A percentile compares a stretch with the other conserved stretches of the same genome.
Conservation (phyloP, 140 eudicot genomes). For the Oenanthe javanica region DNA sequence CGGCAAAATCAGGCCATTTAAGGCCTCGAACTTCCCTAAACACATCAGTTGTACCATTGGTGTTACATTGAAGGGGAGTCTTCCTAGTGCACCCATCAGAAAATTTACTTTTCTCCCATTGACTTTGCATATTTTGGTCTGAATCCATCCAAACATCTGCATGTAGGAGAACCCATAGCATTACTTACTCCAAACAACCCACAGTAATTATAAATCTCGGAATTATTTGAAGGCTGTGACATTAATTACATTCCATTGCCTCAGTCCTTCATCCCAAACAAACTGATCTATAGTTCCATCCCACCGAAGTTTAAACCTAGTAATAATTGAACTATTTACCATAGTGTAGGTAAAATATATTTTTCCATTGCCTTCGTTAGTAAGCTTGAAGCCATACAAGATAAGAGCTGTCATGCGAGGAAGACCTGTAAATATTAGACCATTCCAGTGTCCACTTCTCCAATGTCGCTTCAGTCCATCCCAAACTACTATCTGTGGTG, state of each 20-base stretch:
- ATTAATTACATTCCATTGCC: constrained; percentile 29
- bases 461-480: constrained; percentile 39
- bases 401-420: constrained; percentile 33
- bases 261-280: constrained; percentile 31
- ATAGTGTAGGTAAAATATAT: constrained; percentile 39
- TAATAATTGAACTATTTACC: constrained; percentile 16
- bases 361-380: constrained; percentile 18
- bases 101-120: constrained; percentile 32
- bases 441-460: constrained; percentile 75
- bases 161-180: constrained; percentile 12
- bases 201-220: constrained; percentile 47
- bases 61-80: constrained; percentile 30
- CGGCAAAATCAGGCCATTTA: constrained; percentile 56
- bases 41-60: constrained; percentile 31
- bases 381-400: constrained; percentile 41
- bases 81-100: constrained; percentile 49
- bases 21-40: constrained; percentile 27
- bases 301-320: constrained; percentile 34
- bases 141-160: constrained; percentile 57
- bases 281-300: constrained; percentile 37
- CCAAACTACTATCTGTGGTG: constrained; percentile 55
- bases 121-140: constrained; percentile 17
- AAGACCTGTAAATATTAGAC: constrained; percentile 41
- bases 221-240: constrained; percentile 32
- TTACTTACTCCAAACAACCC: constrained; percentile 45